Conservation (phyloP, 176 grass and related monocot genomes). For the Oropetium thomaeum region DNA sequence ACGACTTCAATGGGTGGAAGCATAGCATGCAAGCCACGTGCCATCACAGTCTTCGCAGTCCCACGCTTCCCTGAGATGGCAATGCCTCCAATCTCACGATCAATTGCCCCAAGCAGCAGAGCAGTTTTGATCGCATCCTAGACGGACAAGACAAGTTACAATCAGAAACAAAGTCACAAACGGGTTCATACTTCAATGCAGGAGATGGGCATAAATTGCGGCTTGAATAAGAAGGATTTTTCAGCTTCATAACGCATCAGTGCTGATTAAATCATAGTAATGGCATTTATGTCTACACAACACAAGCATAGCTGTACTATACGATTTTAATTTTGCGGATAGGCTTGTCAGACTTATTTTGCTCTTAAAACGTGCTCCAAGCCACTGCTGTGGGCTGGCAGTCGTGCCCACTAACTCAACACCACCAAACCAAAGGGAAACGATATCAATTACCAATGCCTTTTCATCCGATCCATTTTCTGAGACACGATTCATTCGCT, state of each 20-base stretch:
- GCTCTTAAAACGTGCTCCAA: neutral
- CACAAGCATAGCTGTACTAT: neutral
- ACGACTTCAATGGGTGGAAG: slow-evolving; percentile 96
- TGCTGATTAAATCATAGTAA: neutral
- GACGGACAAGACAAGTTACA: neutral
- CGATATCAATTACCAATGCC: too few relatives aligned
- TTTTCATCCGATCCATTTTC: neutral
- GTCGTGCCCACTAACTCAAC: neutral
- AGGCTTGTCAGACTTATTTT: neutral
- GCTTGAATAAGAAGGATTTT: neutral
- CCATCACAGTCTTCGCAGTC: slow-evolving; percentile 96
- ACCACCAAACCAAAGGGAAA: neutral
- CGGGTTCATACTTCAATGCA: neutral
- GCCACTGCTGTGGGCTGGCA: neutral
- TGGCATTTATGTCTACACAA: neutral
- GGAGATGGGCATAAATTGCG: neutral
- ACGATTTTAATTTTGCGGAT: neutral
- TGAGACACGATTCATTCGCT: neutral
- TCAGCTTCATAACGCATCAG: neutral
- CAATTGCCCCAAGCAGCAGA: slow-evolving; percentile 79
- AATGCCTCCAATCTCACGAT: slow-evolving; percentile 88
- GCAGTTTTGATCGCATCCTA: slow-evolving; percentile 97
- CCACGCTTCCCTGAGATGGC: slow-evolving; percentile 93
- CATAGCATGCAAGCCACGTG: slow-evolving; percentile 92
- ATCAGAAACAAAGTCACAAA: neutral